These are phyloP conservation scores for Daldinia concentrica DNA, from an alignment of 495 filamentous ascomycete species.

Conservation along the genomic window DNA sequence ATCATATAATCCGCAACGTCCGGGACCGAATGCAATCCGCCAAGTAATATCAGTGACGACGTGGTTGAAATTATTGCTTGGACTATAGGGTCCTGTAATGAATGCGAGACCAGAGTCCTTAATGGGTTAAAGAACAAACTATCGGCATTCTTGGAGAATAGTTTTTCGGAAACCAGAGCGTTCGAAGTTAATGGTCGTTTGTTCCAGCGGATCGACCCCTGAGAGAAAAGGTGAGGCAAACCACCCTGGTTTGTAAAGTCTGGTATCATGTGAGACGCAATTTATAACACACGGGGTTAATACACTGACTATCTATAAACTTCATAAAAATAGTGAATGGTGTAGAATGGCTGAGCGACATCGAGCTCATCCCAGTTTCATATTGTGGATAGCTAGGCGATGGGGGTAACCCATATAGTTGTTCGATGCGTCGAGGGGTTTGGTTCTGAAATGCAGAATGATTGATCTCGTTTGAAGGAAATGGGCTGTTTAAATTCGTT, in stretches of 20 bases:
- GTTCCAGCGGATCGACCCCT: background rate
- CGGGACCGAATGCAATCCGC: conserved; percentile 14
- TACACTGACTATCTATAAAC: conserved; percentile 29
- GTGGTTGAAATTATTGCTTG: conserved; percentile 32
- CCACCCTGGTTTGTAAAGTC: conserved; percentile 18
- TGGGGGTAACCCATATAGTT: conserved; percentile 1
- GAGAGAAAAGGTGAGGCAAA: conserved; percentile 20
- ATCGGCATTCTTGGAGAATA: conserved; percentile 9
- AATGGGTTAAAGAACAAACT: conserved; percentile 13
- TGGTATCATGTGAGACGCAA: conserved; percentile 7
- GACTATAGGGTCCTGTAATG: background rate
- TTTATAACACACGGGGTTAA: background rate
- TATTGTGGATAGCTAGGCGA: background rate
- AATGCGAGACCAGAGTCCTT: background rate
- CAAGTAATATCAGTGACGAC: conserved; percentile 3
- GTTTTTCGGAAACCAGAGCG: conserved; percentile 1
- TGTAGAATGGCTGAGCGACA: background rate
- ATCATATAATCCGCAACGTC: conserved; percentile 19
- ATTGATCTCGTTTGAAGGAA: background rate
- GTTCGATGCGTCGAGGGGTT: background rate
- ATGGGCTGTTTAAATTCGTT: background rate
- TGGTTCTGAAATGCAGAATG: background rate
- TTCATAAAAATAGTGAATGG: conserved; percentile 17
- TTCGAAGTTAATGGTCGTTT: conserved; percentile 1
- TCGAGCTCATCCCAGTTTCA: background rate